Evolutionary conservation across 768 basidiomycete species (phyloP), one percentile per base, ranked within the genome.

Genomic region (Termitomyces sp.): DNA sequence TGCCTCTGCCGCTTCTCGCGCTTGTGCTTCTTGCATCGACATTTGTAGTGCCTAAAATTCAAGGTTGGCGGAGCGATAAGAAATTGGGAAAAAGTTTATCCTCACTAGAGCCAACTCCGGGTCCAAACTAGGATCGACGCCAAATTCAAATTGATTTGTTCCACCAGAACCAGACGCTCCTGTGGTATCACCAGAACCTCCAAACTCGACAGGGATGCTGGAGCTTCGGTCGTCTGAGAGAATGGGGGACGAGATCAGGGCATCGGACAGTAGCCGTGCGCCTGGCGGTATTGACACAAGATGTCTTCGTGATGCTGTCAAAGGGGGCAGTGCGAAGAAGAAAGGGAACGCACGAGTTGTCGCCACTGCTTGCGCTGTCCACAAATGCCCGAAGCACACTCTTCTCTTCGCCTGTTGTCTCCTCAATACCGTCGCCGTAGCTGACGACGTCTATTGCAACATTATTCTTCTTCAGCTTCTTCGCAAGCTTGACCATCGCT

Each of bases 391-490:
- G 81, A 58, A 99, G 76, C 54, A 92, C 82, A 16, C 74, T 73
- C 65, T 83, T 83, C 46, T 78, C 82, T 43, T 84, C 84, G 57
- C 82, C 86, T 16, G 68, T 69, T 5, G 75, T 71, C 65, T 84
- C 83, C 67, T 88, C 89, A 44, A 94, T 89, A 5, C 85, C 90
- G 64, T 96, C 95, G 1, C 96, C 96, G 70, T 93, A 98, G 5
- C 82, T 82, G 28, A 98, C 77, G 50, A 98, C 78, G 71, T 99
- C 97, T 25, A 98, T 81, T 1, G 95, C 91, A 42, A 99, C 94
- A 64, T 98, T 99, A 71, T 98, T 98, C 86, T 99, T 99, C 80
- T 98, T 98, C 59, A 99, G 79, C 72, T 94, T 97, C 79, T 95
- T 97, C 10, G 95, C 97, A 35, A 99, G 82, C 68, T 86, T 88